Conservation (phyloP, 2,329 filamentous ascomycete genomes). For the Chaetoscypha palmicola region DNA sequence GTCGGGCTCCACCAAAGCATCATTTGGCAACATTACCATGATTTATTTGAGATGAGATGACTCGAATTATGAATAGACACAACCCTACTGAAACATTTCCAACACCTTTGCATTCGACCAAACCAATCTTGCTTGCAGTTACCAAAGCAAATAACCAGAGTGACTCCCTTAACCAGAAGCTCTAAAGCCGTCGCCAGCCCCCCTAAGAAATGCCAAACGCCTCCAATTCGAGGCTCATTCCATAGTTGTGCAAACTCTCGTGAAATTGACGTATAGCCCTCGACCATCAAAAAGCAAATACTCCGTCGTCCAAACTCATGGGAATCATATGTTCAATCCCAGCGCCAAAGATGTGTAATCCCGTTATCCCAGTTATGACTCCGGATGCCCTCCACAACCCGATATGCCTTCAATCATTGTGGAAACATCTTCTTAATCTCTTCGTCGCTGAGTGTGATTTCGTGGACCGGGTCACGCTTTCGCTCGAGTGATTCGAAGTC, state of each 20-base stretch:
- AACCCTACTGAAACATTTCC: neutral
- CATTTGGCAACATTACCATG: no score
- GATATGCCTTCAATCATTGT: slow-evolving; percentile 37
- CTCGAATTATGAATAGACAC: slow-evolving; percentile 2
- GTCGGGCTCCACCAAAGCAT: neutral
- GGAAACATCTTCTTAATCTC: slow-evolving; percentile 64
- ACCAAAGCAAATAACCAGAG: slow-evolving; percentile 12
- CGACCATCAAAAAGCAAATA: slow-evolving; percentile 15
- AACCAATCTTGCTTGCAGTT: slow-evolving; percentile 14
- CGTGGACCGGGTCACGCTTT: slow-evolving; percentile 68
- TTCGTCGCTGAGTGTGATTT: slow-evolving; percentile 72
- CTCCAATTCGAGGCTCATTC: slow-evolving; percentile 11
- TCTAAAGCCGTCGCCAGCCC: slow-evolving; percentile 8
- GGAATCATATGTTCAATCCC: slow-evolving; percentile 27
- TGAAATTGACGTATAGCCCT: slow-evolving; percentile 10
- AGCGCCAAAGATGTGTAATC: slow-evolving; percentile 26
- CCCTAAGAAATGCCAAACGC: slow-evolving; percentile 22
- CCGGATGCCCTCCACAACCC: slow-evolving; percentile 13
- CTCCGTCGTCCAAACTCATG: slow-evolving; percentile 25
- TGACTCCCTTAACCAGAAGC: slow-evolving; percentile 15
- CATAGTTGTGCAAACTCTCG: slow-evolving; percentile 16
- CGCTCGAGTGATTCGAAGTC: slow-evolving; percentile 70
- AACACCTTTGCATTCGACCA: slow-evolving; percentile 1
- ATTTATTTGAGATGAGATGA: slow-evolving; percentile 8
- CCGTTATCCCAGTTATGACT: slow-evolving; percentile 23